Conservation (phyloP, 768 basidiomycete genomes). For the Tricholoma bakamatsutake region DNA sequence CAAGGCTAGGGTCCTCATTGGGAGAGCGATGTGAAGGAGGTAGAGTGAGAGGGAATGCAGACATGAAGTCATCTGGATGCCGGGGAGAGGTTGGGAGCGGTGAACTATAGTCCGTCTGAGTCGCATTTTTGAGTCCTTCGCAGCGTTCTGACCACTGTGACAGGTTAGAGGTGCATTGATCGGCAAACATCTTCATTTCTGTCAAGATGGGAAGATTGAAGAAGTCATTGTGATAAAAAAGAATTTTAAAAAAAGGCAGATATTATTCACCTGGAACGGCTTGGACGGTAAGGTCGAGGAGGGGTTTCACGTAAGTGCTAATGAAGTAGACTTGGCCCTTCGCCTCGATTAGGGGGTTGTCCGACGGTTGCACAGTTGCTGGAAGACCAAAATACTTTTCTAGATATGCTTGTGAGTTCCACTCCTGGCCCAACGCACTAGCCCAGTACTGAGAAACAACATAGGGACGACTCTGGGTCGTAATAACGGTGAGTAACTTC, state of each 20-base stretch:
- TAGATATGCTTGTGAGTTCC: slow-evolving; percentile 84
- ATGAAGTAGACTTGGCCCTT: slow-evolving; percentile 88
- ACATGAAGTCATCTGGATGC: slow-evolving; percentile 39
- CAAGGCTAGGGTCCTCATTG: slow-evolving; percentile 9
- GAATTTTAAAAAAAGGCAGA: background rate
- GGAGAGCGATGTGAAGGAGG: slow-evolving; percentile 18
- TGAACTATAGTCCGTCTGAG: slow-evolving; percentile 30
- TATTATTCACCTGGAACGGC: slow-evolving; percentile 67
- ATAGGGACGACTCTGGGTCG: slow-evolving; percentile 77
- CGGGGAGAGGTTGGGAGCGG: slow-evolving; percentile 53
- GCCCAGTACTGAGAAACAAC: slow-evolving; percentile 94
- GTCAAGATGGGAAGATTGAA: background rate
- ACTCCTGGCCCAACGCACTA: slow-evolving; percentile 80
- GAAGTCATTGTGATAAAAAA: background rate
- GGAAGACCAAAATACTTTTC: slow-evolving; percentile 76
- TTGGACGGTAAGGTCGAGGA: slow-evolving; percentile 68
- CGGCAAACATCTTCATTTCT: slow-evolving; percentile 68
- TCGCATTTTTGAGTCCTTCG: slow-evolving; percentile 28
- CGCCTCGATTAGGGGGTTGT: slow-evolving; percentile 57
- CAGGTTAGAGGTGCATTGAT: slow-evolving; percentile 66
- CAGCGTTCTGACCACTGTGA: slow-evolving; percentile 57
- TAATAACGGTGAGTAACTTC: background rate
- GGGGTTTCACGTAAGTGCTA: slow-evolving; percentile 71
- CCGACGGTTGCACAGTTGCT: slow-evolving; percentile 42
- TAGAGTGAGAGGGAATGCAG: slow-evolving; percentile 31